Base-by-base conservation (phyloP, 805 yeast genomes). In the Candida coleopterorum region DNA sequence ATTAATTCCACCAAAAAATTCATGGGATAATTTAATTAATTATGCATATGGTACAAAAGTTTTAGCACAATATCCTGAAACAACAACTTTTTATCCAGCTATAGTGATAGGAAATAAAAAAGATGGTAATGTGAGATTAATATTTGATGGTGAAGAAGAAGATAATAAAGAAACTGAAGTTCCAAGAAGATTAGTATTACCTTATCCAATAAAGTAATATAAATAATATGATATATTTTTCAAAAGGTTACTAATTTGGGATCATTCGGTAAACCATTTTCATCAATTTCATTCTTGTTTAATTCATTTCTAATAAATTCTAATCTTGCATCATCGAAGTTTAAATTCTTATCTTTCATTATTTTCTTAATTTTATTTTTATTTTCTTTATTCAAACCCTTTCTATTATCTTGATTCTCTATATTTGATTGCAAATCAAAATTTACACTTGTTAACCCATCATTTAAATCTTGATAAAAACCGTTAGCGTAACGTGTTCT, bases 101-200 rank as follows among this genome's bases (percentile, higher is more conserved):
- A 85, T 85, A 34, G 97, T 93, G 2, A 79, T 80, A 17, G 89
- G 94, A 0, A 70, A 75, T 32, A 79, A 77, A 36, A 70, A 85
- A 45, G 89, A 82, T 44, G 88, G 89, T 0, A 74, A 72, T 9
- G 90, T 95, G 44, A 64, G 87, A 45, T 67, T 93, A 38, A 76
- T 77, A 50, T 93, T 93, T 52, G 97, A 90, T 47, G 98, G 97
- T 8, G 99, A 93, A 56, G 98, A 93, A 55, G 98, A 93, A 50
- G 95, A 79, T 0, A 89, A 85, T 31, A 93, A 90, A 55, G 96
- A 90, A 55, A 93, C 97, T 0, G 95, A 88, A 50, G 97, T 93
- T 4, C 85, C 79, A 37, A 70, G 97, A 47, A 65, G 88, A 37
- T 69, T 85, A 38, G 98, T 93, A 3, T 66, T 93, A 32, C 89